These are phyloP conservation scores for Aspergillus sp. DNA, from an alignment of 2,329 filamentous ascomycete species.

Conservation along the genomic window DNA sequence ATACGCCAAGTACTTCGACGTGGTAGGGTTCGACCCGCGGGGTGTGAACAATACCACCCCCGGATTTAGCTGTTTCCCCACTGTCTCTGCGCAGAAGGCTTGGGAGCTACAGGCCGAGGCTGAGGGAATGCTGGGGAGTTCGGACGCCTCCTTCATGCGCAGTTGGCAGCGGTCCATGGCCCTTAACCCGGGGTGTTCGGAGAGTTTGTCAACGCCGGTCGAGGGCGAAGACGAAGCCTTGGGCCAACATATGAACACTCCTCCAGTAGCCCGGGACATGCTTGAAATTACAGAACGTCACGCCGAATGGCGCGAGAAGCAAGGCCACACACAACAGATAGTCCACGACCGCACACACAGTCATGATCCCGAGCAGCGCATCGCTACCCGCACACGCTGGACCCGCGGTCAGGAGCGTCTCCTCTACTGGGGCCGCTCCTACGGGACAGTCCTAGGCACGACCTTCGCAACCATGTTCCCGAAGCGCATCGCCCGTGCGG, in stretches of 20 bases:
- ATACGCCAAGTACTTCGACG: conserved; percentile 27
- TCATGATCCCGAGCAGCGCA: conserved; percentile 11
- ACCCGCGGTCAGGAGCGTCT: conserved; percentile 22
- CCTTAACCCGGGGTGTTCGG: conserved; percentile 25
- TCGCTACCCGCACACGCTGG: conserved; percentile 23
- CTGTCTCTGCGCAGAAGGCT: conserved; percentile 18
- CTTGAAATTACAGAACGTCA: conserved; percentile 33
- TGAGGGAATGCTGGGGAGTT: conserved; percentile 30
- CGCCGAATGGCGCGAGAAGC: conserved; percentile 29
- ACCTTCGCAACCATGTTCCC: conserved; percentile 43
- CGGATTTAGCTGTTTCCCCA: conserved; percentile 34
- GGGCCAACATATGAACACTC: conserved; percentile 27
- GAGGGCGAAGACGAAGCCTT: conserved; percentile 16
- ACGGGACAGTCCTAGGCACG: conserved; percentile 39
- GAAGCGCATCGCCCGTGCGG: conserved; percentile 23
- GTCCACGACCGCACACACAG: conserved; percentile 11
- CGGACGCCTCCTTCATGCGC: conserved; percentile 17
- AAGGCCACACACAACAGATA: conserved; percentile 19
- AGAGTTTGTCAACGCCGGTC: conserved; percentile 11
- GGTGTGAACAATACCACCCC: conserved; percentile 37
- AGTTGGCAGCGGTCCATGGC: conserved; percentile 28
- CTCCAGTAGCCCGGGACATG: conserved; percentile 28
- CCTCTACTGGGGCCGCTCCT: conserved; percentile 38
- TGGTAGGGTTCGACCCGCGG: conserved; percentile 40
- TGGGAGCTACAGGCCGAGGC: conserved; percentile 30